Conservation (phyloP, 2,329 filamentous ascomycete species). For the Sporothrix curviconia region DNA sequence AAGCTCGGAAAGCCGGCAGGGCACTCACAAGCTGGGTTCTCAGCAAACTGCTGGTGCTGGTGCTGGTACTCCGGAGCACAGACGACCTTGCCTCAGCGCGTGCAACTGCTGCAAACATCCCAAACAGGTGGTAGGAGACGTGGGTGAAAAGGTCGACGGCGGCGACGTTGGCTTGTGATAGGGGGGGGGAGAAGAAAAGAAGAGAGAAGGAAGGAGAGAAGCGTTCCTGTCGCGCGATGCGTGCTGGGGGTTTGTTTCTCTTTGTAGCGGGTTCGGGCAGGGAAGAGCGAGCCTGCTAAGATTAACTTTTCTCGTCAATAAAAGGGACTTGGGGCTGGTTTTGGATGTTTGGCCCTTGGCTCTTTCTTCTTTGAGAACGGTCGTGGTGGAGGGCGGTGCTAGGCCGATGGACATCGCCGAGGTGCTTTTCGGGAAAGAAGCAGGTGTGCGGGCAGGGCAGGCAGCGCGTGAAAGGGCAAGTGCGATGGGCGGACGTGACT, state of each 20-base stretch:
- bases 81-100: slow-evolving; percentile 32
- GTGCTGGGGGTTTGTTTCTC: background rate
- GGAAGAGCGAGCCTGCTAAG: slow-evolving; percentile 7
- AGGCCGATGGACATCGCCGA: slow-evolving; percentile 17
- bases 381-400: background rate
- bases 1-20: background rate
- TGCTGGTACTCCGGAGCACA: slow-evolving; percentile 24
- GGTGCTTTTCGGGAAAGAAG: slow-evolving; percentile 19
- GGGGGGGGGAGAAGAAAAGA: background rate
- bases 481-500: background rate
- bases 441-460: background rate
- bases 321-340: slow-evolving; percentile 6
- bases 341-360: slow-evolving; percentile 1
- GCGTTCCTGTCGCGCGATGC: background rate
- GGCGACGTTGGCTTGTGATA: background rate
- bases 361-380: slow-evolving; percentile 1
- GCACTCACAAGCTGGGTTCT: slow-evolving; percentile 18
- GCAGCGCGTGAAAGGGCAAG: slow-evolving; percentile 6
- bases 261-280: background rate
- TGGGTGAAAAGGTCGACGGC: background rate
- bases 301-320: slow-evolving; percentile 4
- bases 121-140: slow-evolving; percentile 16
- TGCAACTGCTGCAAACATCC: slow-evolving; percentile 33
- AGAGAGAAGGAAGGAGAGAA: background rate
- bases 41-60: slow-evolving; percentile 14